Evolutionary conservation across 306 rosid species (phyloP).

Genomic region (Sphenostylis stenocarpa): DNA sequence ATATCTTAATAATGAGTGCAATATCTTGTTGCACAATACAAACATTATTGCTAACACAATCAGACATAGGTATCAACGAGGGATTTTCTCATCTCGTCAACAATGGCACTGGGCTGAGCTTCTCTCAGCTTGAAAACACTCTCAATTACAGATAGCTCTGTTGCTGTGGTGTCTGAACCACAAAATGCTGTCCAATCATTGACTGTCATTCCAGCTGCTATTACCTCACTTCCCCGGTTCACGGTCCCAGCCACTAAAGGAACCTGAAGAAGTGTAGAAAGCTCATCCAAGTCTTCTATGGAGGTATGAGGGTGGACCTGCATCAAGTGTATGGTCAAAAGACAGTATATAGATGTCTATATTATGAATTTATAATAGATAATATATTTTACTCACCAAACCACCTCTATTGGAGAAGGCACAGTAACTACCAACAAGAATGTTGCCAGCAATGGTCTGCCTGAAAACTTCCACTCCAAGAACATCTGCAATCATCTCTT

Average conservation of each 20-base stretch:
- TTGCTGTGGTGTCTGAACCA: conserved; percentile 92
- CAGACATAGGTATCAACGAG: conserved; percentile 75
- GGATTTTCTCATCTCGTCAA: conserved; percentile 87
- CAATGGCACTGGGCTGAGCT: conserved; percentile 81
- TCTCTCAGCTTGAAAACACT: conserved; percentile 90
- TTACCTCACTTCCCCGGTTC: conserved; percentile 90
- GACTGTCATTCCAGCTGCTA: conserved; percentile 80
- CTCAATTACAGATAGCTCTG: conserved; percentile 89
- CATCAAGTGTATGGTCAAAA: conserved; percentile 18
- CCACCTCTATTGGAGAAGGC: conserved; percentile 90
- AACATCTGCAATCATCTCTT: conserved; percentile 90
- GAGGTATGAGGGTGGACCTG: conserved; percentile 98
- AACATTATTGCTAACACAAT: neutral
- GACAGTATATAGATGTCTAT: neutral
- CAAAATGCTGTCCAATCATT: conserved; percentile 98
- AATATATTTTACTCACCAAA: conserved; percentile 55
- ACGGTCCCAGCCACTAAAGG: conserved; percentile 91
- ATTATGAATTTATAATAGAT: neutral
- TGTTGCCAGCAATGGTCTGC: conserved; percentile 90
- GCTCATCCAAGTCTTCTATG: conserved; percentile 87
- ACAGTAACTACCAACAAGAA: conserved; percentile 91
- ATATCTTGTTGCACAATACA: neutral
- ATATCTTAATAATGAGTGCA: neutral
- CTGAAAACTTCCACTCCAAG: conserved; percentile 97
- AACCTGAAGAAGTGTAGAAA: conserved; percentile 93